Evolutionary conservation across 2,329 filamentous ascomycete species (phyloP).

Genomic region (Stagonosporopsis cucurbitacearum): DNA sequence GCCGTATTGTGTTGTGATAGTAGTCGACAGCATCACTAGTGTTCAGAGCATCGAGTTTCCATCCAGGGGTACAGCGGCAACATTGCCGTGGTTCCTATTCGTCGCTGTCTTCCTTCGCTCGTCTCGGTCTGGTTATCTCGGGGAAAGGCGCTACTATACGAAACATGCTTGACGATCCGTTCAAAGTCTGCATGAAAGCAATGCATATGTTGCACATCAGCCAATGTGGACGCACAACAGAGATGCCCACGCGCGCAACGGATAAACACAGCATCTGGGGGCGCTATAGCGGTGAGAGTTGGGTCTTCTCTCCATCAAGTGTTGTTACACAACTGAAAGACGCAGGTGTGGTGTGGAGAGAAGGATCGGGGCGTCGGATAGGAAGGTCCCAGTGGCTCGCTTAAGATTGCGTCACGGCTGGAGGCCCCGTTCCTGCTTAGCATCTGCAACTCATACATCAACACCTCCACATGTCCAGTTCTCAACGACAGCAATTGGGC

Average conservation of each 20-base stretch:
- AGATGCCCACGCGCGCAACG: slow-evolving; percentile 5
- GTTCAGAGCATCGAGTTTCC: background rate
- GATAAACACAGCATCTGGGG: slow-evolving; percentile 13
- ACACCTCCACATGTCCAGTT: slow-evolving; percentile 7
- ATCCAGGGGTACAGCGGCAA: slow-evolving; percentile 1
- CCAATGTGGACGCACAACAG: background rate
- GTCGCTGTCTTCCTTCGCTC: background rate
- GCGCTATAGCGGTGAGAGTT: slow-evolving; percentile 11
- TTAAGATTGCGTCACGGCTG: slow-evolving; percentile 2
- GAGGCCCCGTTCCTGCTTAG: slow-evolving; percentile 3
- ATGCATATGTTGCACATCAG: background rate
- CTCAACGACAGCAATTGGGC: slow-evolving; percentile 5
- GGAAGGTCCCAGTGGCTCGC: slow-evolving; percentile 7
- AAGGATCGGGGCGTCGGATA: slow-evolving; percentile 5
- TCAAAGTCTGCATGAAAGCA: background rate
- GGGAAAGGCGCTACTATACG: slow-evolving; percentile 13
- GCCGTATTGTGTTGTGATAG: background rate
- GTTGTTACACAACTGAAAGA: slow-evolving; percentile 1
- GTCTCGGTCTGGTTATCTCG: slow-evolving; percentile 4
- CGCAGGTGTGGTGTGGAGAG: background rate
- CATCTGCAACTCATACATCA: slow-evolving; percentile 5
- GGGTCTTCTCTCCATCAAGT: background rate
- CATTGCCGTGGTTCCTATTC: background rate
- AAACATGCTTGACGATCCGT: background rate
- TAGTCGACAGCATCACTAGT: background rate